Conservation (phyloP, 2,329 filamentous ascomycete genomes). For the Talaromyces sp. region DNA sequence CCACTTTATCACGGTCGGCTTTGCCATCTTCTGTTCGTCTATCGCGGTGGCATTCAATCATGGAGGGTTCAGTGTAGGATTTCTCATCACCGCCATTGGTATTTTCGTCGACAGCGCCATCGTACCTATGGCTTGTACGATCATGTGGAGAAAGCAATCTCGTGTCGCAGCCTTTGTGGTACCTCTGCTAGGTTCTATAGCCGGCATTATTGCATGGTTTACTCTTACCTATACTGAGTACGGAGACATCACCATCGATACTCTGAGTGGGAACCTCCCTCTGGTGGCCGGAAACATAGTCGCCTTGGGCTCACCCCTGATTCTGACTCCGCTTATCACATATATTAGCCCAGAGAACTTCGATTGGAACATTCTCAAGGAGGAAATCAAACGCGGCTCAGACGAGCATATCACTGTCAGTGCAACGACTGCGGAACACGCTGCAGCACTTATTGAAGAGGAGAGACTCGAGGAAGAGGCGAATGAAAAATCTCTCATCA, state of each 20-base stretch:
- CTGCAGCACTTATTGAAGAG: background rate
- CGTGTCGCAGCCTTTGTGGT: constrained; percentile 41
- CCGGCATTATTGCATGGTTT: constrained; percentile 46
- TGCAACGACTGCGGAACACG: background rate
- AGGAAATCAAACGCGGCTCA: background rate
- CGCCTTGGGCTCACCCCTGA: background rate
- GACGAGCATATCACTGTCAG: background rate
- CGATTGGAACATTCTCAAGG: background rate
- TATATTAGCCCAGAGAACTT: background rate
- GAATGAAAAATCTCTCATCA: background rate
- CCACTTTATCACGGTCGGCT: constrained; percentile 48
- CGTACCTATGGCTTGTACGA: constrained; percentile 44
- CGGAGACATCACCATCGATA: constrained; percentile 38
- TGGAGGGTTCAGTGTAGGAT: constrained; percentile 49
- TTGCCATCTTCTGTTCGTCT: constrained; percentile 48
- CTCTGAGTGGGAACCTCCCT: background rate
- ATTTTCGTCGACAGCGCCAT: constrained; percentile 45
- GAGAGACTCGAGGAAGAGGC: background rate
- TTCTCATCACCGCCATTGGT: constrained; percentile 42
- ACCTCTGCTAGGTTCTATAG: constrained; percentile 40
- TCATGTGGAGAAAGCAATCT: constrained; percentile 48
- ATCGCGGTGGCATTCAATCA: constrained; percentile 49
- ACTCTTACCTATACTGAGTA: constrained; percentile 39
- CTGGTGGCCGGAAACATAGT: background rate
- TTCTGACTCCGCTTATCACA: background rate